These are phyloP conservation scores for Colletotrichum graminicola DNA, from an alignment of 2,329 filamentous ascomycete genomes.

Conservation along the genomic window DNA sequence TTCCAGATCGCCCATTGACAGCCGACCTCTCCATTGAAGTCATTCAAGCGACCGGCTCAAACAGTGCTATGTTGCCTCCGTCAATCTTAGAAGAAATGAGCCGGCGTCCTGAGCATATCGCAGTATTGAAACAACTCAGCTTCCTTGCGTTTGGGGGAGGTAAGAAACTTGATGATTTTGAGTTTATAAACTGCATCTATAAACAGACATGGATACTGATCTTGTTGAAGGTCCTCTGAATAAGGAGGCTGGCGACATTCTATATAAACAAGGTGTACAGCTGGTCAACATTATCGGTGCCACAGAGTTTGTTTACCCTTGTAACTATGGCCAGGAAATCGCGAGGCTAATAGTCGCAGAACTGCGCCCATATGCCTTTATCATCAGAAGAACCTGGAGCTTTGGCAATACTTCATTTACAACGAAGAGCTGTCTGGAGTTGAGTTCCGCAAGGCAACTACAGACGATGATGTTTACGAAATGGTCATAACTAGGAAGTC, in stretches of 20 bases:
- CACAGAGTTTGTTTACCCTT: conserved; percentile 52
- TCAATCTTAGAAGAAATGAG: conserved; percentile 59
- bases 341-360: neutral
- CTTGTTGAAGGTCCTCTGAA: conserved; percentile 45
- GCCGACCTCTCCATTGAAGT: conserved; percentile 51
- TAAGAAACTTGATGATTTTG: conserved; percentile 29
- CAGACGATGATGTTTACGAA: conserved; percentile 51
- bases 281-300: conserved; percentile 55
- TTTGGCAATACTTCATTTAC: conserved; percentile 43
- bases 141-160: conserved; percentile 55
- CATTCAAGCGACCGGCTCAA: conserved; percentile 46
- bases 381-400: conserved; percentile 48
- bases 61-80: conserved; percentile 52
- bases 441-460: conserved; percentile 52
- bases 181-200: too few relatives aligned
- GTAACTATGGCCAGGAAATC: too few relatives aligned
- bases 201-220: neutral
- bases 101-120: conserved; percentile 48
- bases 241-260: conserved; percentile 52
- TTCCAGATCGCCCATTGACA: conserved; percentile 51
- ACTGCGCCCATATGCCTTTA: conserved; percentile 48
- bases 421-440: conserved; percentile 56
- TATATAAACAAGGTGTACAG: conserved; percentile 51
- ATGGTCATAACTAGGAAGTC: conserved; percentile 55
- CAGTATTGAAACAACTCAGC: conserved; percentile 50